Evolutionary conservation across 768 basidiomycete species (phyloP), one percentile per base, ranked within the genome.

Genomic region (Dioszegia hungarica): DNA sequence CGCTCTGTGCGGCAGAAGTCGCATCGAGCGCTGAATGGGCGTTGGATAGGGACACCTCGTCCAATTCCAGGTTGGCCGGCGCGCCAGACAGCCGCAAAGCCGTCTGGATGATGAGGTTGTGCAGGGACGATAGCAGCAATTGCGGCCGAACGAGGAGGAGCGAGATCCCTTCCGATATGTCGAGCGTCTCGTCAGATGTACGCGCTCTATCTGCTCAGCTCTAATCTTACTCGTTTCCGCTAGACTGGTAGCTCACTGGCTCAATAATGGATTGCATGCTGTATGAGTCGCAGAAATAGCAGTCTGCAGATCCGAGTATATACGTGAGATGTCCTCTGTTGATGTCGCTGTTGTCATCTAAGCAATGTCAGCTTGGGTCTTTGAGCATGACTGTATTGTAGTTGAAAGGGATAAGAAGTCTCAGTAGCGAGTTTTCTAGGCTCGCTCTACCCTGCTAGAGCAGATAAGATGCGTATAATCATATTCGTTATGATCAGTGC

Each of bases 71-170:
- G 34, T 51, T 36, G 36, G 49, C 27, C 3, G 49, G 39, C 15
- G 27, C 37, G 17, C 49, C 49, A 1, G 49, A 34, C 5, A 67
- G 48, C 2, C 65, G 59, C 0, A 72, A 54, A 17, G 67, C 67
- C 49, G 72, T 62, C 47, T 94, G 75, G 39, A 94, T 82, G 29
- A 84, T 80, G 36, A 95, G 80, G 14, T 89, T 86, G 56, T 91
- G 90, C 10, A 95, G 79, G 74, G 95, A 94, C 1, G 86, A 86
- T 2, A 97, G 77, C 58, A 95, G 81, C 20, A 88, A 75, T 52
- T 91, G 84, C 64, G 92, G 87, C 77, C 95, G 93, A 47, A 92
- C 77, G 11, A 89, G 88, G 22, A 99, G 80, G 4, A 99, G 80
- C 0, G 95, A 97, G 59, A 99, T 90, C 36, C 95, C 95, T 28